A percentile compares a stretch with the other conserved stretches of the same genome.
Conservation (phyloP, 2,329 filamentous ascomycete genomes). For the Botryosphaeria dothidea region DNA sequence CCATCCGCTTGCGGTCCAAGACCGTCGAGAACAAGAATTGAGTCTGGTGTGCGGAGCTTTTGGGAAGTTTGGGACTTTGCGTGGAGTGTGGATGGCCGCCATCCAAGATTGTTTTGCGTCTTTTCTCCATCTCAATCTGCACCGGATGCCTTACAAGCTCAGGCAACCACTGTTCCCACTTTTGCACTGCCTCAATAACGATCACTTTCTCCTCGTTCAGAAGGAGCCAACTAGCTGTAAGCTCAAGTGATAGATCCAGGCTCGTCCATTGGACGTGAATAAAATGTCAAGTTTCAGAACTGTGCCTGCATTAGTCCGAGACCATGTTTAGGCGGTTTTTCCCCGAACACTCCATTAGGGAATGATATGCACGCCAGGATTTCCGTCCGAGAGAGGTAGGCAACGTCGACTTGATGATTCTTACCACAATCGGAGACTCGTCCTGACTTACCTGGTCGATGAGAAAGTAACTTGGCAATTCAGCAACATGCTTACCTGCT, state of each 20-base stretch:
- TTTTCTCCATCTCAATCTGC: not conserved
- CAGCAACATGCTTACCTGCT: not conserved
- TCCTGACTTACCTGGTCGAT: not conserved
- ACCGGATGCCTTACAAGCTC: not conserved
- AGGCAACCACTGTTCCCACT: not conserved
- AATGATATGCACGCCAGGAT: not conserved
- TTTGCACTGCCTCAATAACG: too few species aligned
- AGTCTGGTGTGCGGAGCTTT: not conserved
- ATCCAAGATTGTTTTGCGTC: constrained; percentile 43
- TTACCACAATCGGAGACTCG: not conserved
- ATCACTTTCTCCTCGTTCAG: not conserved
- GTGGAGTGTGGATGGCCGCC: constrained; percentile 52
- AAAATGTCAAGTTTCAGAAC: not conserved
- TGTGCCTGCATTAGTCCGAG: not conserved
- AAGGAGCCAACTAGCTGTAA: not conserved
- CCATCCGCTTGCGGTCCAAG: not conserved
- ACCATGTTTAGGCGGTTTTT: not conserved
- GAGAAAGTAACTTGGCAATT: not conserved
- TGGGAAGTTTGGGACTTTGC: not conserved
- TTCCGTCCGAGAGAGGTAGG: not conserved
- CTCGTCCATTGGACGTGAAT: not conserved
- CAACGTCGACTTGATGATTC: not conserved
- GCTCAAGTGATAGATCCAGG: not conserved
- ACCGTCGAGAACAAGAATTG: not conserved
- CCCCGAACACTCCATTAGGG: not conserved